A percentile compares a stretch with the other conserved stretches of the same genome.
phyloP scores from a whole-genome alignment of 345 rosid genomes.

The Salix brachista region DNA sequence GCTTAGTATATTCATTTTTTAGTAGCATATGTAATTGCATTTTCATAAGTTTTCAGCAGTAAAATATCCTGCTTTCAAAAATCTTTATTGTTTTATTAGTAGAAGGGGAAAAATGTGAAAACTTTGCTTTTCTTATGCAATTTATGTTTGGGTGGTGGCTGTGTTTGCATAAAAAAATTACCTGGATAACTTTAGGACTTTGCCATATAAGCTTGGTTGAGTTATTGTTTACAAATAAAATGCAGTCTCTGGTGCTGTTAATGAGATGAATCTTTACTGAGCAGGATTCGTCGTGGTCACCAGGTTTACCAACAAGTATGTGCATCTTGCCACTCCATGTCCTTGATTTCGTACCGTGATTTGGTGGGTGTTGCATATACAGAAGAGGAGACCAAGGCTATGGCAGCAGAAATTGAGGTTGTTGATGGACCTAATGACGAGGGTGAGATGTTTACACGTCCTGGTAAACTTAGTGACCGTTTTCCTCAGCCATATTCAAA shows the following conservation, averaged over 20 bases:
- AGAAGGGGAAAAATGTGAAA: neutral
- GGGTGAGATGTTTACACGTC: slow-evolving; percentile 98
- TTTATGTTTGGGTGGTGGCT: neutral
- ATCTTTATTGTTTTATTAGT: neutral
- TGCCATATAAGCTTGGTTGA: neutral
- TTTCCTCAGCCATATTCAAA: slow-evolving; percentile 87
- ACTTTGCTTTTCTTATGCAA: neutral
- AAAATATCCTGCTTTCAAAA: neutral
- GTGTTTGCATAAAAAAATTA: neutral
- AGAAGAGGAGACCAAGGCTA: slow-evolving; percentile 95
- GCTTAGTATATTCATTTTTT: neutral
- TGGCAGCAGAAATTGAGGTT: slow-evolving; percentile 99
- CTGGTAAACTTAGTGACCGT: slow-evolving; percentile 98
- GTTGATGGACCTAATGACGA: slow-evolving; percentile 99
- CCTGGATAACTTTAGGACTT: neutral
- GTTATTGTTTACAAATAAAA: neutral
- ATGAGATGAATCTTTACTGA: slow-evolving; percentile 20
- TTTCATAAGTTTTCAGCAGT: neutral
- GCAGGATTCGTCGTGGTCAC: slow-evolving; percentile 99
- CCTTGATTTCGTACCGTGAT: slow-evolving; percentile 87
- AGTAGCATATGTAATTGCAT: neutral
- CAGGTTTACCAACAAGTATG: slow-evolving; percentile 97
- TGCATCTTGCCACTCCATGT: slow-evolving; percentile 99
- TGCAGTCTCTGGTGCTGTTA: neutral
- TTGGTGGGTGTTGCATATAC: slow-evolving; percentile 97